Conservation (phyloP, 306 rosid genomes). For the Trichosanthes cucumerina region DNA sequence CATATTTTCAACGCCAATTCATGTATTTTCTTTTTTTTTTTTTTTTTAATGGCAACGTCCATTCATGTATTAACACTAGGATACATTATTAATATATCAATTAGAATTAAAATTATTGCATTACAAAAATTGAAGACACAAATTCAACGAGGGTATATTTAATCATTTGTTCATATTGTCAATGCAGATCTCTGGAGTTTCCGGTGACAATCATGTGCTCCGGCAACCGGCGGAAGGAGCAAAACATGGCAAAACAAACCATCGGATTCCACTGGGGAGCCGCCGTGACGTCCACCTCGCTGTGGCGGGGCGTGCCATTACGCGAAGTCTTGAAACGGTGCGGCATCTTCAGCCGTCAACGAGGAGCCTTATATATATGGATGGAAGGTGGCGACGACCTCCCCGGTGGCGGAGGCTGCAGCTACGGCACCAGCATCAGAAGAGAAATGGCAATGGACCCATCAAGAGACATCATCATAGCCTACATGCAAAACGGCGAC, state of each 20-base stretch:
- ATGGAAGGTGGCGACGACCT: conserved; percentile 71
- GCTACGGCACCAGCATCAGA: conserved; percentile 54
- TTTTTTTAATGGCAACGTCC: too few relatives aligned
- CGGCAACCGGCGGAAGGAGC: conserved; percentile 68
- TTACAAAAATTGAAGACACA: neutral
- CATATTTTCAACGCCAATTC: too few relatives aligned
- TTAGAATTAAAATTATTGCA: neutral
- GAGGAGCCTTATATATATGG: conserved; percentile 54
- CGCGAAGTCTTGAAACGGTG: conserved; percentile 43
- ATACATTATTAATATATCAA: neutral
- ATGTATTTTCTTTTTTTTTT: too few relatives aligned
- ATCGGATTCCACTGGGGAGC: conserved; percentile 84
- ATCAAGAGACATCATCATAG: conserved; percentile 62
- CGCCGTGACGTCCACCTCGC: conserved; percentile 51
- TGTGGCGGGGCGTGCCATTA: conserved; percentile 62
- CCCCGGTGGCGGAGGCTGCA: conserved; percentile 77
- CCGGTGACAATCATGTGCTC: conserved; percentile 61
- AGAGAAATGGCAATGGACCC: conserved; percentile 62
- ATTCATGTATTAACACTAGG: too few relatives aligned
- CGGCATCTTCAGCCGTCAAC: conserved; percentile 31
- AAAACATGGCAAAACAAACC: conserved; percentile 66
- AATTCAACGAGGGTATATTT: neutral
- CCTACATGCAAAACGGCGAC: conserved; percentile 78
- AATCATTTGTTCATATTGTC: neutral
- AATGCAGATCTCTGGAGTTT: conserved; percentile 21